Base-by-base conservation (phyloP, 2,329 filamentous ascomycete species). In the Colletotrichum lupini region DNA sequence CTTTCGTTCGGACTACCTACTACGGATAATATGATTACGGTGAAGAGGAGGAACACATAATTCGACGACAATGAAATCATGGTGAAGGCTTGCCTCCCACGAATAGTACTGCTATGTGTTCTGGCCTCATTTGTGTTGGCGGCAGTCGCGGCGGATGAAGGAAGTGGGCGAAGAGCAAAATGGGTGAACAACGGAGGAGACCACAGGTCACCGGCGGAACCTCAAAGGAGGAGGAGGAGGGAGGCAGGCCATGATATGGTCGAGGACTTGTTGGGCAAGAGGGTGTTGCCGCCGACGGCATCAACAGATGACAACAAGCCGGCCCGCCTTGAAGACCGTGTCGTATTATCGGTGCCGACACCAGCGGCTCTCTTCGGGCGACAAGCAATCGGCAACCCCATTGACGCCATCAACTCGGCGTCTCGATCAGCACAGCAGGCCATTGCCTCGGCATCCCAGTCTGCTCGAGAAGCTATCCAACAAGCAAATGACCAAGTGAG, bases 381-480 rank as follows among this genome's bases (percentile, higher is more conserved):
- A 35, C 72, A 74, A 35, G 11, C n/a, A 6, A 11, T 59, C 46
- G 26, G 16, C 46, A 75, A 75, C 37, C 73, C 73, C 3, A 14
- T 62, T 35, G 73, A 75, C 1, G 71, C 67, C 46, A 71, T 71
- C n/a, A 74, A 74, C 58, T 46, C 67, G 52, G 65, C 57, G 4
- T 74, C 73, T 4, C 71, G 73, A 5, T 74, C 70, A 1, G 73
- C 73, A 3, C 73, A 75, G 46, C 73, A 75, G 58, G 73, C 73
- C 66, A 68, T 75, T 26, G 70, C 70, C 1, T 28, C 55, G 32
- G 73, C 73, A 14, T 73, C 70, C 2, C 73, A 71, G 68, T 74
- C 72, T 4, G 74, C 74, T 1, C 46, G 56, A 9, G 52, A 81
- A 71, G 80, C 77, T 28, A 69, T 77, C n/a, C 75, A 76, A 58